phyloP scores from a whole-genome alignment of 2,329 filamentous ascomycete genomes.

The Madurella fahalii region DNA sequence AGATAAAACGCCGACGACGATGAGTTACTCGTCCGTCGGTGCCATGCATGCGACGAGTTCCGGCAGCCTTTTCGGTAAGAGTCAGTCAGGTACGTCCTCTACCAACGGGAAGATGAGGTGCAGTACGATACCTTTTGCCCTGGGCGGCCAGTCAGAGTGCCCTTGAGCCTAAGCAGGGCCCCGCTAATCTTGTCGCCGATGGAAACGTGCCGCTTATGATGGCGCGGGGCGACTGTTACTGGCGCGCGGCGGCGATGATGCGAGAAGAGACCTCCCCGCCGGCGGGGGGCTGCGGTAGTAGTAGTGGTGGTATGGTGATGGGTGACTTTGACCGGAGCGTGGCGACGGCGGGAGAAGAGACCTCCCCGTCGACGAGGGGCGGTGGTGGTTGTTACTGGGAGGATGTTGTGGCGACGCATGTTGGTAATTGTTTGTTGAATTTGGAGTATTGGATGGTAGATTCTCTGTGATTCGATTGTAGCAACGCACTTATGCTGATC shows the following conservation, averaged over 20 bases:
- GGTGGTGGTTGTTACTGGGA: neutral
- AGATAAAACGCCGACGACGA: too few relatives aligned
- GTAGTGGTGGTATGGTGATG: neutral
- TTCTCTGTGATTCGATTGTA: too few relatives aligned
- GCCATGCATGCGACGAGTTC: conserved; percentile 66
- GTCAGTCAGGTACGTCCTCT: neutral
- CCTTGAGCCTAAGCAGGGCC: conserved; percentile 69
- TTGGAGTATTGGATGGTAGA: too few relatives aligned
- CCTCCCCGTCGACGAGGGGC: neutral
- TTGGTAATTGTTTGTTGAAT: neutral
- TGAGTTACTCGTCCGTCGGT: too few relatives aligned
- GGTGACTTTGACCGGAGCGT: neutral
- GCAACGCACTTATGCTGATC: too few relatives aligned
- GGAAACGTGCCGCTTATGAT: conserved; percentile 63
- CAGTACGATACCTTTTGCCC: conserved; percentile 59
- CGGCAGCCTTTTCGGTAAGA: conserved; percentile 56
- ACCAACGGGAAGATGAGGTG: neutral
- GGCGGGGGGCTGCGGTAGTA: conserved; percentile 1
- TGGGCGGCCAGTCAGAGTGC: conserved; percentile 62
- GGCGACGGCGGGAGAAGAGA: conserved; percentile 11
- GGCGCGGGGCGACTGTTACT: conserved; percentile 35
- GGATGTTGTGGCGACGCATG: neutral
- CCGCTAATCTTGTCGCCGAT: conserved; percentile 76
- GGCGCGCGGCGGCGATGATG: neutral
- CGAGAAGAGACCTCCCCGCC: conserved; percentile 11